Conservation (phyloP, 2,329 filamentous ascomycete species). For the Sporothrix schenckii region DNA sequence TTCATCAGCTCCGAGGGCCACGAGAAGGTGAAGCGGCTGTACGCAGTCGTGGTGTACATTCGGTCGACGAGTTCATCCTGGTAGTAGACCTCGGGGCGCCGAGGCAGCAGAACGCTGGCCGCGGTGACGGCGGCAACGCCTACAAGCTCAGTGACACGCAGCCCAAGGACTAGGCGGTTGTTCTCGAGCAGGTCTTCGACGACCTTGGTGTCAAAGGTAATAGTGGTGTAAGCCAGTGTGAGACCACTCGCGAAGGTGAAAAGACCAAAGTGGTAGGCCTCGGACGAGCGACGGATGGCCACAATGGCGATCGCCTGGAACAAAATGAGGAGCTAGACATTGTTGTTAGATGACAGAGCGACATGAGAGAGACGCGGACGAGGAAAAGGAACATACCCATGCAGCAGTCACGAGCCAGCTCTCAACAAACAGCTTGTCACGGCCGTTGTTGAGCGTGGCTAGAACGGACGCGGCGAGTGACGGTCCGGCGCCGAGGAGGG, state of each 20-base stretch:
- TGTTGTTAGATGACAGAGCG: background rate
- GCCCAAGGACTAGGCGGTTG: conserved; percentile 45
- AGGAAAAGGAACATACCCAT: conserved; percentile 60
- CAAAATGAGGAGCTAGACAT: conserved; percentile 52
- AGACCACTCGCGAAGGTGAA: conserved; percentile 55
- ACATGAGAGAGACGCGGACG: background rate
- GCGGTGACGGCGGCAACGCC: conserved; percentile 51
- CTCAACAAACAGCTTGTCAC: conserved; percentile 52
- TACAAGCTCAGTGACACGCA: conserved; percentile 55
- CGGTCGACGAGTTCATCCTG: conserved; percentile 63
- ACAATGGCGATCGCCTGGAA: conserved; percentile 56
- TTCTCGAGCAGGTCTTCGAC: conserved; percentile 44
- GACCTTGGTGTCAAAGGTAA: conserved; percentile 51
- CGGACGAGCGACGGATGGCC: conserved; percentile 54
- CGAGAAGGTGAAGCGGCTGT: conserved; percentile 65
- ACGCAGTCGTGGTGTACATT: conserved; percentile 62
- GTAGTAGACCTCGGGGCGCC: conserved; percentile 68
- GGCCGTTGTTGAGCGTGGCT: conserved; percentile 46
- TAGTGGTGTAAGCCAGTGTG: conserved; percentile 49
- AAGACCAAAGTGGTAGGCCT: conserved; percentile 57
- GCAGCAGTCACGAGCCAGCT: conserved; percentile 63
- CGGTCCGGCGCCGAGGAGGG: conserved; percentile 55
- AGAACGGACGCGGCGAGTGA: conserved; percentile 62
- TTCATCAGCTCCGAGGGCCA: conserved; percentile 64
- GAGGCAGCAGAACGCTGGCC: conserved; percentile 60